Evolutionary conservation across 108 stramenopile genomes (phyloP), one percentile per base, ranked within the genome.

Genomic region (Skeletonema costatum): DNA sequence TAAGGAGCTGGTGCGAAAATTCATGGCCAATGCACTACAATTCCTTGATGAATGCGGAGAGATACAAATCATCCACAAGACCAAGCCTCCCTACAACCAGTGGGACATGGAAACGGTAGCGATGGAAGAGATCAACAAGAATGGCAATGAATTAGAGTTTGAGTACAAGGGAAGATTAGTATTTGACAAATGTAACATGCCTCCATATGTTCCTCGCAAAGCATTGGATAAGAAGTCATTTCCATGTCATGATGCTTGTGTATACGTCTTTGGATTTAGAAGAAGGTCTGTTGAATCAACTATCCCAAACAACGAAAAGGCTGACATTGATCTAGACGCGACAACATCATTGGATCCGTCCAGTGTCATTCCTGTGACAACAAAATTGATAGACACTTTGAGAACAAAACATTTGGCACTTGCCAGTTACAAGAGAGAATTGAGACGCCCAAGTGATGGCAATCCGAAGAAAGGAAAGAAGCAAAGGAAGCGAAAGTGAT

Each of bases 11-110:
- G 72, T 96, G 2, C 63, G 86, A 46, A 61, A 62, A 16, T 97
- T 96, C 76, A 85, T 92, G 17, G 53, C 12, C 9, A 77, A 73
- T 78, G 83, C 89, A 0, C 33, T 66, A 36, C 71, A 67, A 1
- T 69, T 87, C 7, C 50, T 92, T 48, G 59, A 80, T 10, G 16
- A 39, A 2, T 66, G 58, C 9, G 93, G 93, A 29, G 89, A 96
- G 70, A 85, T 97, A 62, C 89, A 92, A 33, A 84, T 97, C 50
- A 74, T 79, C 12, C 97, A 97, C 88, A 97, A 97, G 83, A 96
- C 95, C 19, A 95, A 92, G 64, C 94, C 94, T 60, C 97, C 97
- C 8, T 97, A 80, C 68, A 87, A 91, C 72, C 95, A 96, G 71
- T 97, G 97, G 97, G 71, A 78, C 6, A 81, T 97, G 63, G 89